A percentile compares a stretch with the other conserved stretches of the same genome.
Conservation (phyloP, 352 stramenopile species). For the Globisporangium nagaii region DNA sequence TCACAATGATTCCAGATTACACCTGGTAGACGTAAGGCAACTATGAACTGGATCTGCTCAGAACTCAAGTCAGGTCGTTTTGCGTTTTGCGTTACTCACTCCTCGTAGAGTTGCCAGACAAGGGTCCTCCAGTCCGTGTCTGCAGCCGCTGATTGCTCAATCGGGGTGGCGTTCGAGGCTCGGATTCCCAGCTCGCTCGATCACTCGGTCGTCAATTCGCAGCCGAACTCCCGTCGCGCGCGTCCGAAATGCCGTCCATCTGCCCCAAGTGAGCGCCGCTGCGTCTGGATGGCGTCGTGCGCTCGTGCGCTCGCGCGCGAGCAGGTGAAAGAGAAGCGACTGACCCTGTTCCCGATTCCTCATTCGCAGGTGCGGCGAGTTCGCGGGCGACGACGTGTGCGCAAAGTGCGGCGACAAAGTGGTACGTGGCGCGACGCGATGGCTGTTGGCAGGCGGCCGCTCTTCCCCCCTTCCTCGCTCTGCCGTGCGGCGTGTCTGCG, state of each 20-base stretch:
- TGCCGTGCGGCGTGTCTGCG: background rate
- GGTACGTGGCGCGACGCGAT: slow-evolving; percentile 30
- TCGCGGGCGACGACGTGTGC: slow-evolving; percentile 43
- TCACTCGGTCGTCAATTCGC: background rate
- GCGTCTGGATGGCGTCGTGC: background rate
- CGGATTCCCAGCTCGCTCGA: background rate
- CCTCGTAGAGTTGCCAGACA: no score
- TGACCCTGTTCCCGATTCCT: background rate
- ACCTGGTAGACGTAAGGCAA: no score
- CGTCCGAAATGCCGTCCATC: slow-evolving; percentile 56
- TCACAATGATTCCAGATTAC: no score
- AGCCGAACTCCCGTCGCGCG: no score
- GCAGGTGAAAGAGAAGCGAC: background rate
- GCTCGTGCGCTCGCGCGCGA: background rate
- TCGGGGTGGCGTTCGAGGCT: no score
- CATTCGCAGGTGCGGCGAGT: slow-evolving; percentile 51
- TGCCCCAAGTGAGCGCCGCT: slow-evolving; percentile 43
- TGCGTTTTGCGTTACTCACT: no score
- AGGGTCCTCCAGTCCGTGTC: no score
- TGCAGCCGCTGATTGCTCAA: no score
- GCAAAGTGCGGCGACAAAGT: slow-evolving; percentile 55
- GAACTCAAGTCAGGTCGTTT: no score
- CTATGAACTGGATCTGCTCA: no score
- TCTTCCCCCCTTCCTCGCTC: background rate
- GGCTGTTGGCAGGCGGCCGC: background rate